Percentiles rank a stretch among this genome's conserved stretches.
These are phyloP conservation scores for Akanthomyces uredinophilus DNA, from an alignment of 2,329 filamentous ascomycete species.

Conservation along the genomic window DNA sequence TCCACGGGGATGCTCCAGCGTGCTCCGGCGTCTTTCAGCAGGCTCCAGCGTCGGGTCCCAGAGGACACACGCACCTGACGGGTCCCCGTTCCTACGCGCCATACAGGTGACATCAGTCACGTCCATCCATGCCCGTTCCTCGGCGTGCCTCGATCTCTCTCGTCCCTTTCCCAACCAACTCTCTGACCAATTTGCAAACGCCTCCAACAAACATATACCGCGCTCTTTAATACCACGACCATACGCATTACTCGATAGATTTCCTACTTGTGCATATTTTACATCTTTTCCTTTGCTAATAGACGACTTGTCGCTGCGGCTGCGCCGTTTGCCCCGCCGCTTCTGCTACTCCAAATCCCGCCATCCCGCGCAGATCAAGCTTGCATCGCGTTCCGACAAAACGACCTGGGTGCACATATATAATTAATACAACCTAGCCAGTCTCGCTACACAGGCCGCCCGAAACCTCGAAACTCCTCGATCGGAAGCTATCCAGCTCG, in stretches of 20 bases:
- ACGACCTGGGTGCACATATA: background rate
- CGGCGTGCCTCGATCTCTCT: background rate
- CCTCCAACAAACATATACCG: background rate
- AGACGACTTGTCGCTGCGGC: conserved; percentile 1
- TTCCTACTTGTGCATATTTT: conserved; percentile 1
- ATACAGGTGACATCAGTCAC: conserved; percentile 15
- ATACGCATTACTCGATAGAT: conserved; percentile 7
- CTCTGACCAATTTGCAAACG: background rate
- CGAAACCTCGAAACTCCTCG: background rate
- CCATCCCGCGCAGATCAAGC: background rate
- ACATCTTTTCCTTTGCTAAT: background rate
- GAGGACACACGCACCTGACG: conserved; percentile 1
- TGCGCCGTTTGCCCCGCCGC: conserved; percentile 10
- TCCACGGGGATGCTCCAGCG: conserved; percentile 2
- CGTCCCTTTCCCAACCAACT: conserved; percentile 1
- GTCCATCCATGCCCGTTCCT: conserved; percentile 2
- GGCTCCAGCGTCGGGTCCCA: background rate
- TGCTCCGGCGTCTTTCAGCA: background rate
- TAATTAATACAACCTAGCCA: background rate
- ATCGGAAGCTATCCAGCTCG: background rate
- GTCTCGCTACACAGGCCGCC: background rate
- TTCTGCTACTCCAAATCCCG: background rate
- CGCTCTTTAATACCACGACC: conserved; percentile 8
- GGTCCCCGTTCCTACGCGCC: background rate
- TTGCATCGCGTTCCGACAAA: background rate